Evolutionary conservation across 2,329 filamentous ascomycete genomes (phyloP).

Genomic region (Exophiala mesophila): DNA sequence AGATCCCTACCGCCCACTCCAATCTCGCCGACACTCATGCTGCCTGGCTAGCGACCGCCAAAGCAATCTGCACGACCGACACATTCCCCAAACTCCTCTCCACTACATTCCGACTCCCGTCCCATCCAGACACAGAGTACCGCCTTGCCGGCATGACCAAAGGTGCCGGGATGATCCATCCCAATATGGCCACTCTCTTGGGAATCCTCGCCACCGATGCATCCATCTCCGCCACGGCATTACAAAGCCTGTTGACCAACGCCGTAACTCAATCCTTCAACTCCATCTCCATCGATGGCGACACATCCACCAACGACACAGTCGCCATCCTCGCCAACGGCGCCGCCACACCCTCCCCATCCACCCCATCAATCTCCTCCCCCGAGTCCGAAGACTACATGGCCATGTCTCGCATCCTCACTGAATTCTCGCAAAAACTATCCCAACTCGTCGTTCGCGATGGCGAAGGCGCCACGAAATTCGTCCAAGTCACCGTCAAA

Average conservation of each 20-base stretch:
- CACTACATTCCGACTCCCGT: slow-evolving; percentile 75
- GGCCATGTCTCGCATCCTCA: slow-evolving; percentile 67
- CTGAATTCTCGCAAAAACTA: slow-evolving; percentile 73
- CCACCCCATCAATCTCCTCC: slow-evolving; percentile 40
- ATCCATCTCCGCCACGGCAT: slow-evolving; percentile 63
- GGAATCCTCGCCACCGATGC: slow-evolving; percentile 90
- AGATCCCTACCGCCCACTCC: slow-evolving; percentile 70
- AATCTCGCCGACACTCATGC: slow-evolving; percentile 70
- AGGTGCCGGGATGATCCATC: slow-evolving; percentile 98
- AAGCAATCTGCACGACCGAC: slow-evolving; percentile 95
- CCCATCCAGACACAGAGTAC: slow-evolving; percentile 58
- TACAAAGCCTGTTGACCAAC: slow-evolving; percentile 65
- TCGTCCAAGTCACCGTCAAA: slow-evolving; percentile 83
- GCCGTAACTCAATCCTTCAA: slow-evolving; percentile 88
- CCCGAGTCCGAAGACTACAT: slow-evolving; percentile 51
- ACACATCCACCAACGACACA: slow-evolving; percentile 97
- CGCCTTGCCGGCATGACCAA: slow-evolving; percentile 92
- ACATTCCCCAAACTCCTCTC: slow-evolving; percentile 96
- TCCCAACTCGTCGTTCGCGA: slow-evolving; percentile 92
- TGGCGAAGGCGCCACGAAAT: slow-evolving; percentile 96
- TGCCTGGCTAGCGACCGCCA: slow-evolving; percentile 80
- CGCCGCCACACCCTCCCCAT: slow-evolving; percentile 68
- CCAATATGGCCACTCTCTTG: slow-evolving; percentile 95
- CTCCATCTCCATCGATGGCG: slow-evolving; percentile 92
- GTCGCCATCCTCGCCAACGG: slow-evolving; percentile 93